Percentiles rank a stretch among this genome's conserved stretches.
phyloP scores from a whole-genome alignment of 768 basidiomycete genomes.

The Phaeolepiota aurea region DNA sequence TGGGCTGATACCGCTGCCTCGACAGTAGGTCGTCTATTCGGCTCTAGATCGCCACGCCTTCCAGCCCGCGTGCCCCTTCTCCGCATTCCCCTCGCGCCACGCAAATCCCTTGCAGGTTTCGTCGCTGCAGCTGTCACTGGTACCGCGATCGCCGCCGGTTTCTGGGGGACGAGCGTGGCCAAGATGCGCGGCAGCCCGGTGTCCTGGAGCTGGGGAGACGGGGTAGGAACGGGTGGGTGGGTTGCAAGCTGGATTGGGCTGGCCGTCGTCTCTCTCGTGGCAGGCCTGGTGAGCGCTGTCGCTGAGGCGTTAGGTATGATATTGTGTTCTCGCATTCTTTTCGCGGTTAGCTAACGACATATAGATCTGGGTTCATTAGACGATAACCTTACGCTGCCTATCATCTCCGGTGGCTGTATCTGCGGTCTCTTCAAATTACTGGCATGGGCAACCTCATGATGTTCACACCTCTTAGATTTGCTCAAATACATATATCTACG shows the following conservation, averaged over 20 bases:
- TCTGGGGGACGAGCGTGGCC: slow-evolving; percentile 56
- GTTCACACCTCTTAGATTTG: neutral
- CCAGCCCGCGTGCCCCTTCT: slow-evolving; percentile 31
- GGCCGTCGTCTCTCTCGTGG: slow-evolving; percentile 44
- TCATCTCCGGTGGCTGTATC: slow-evolving; percentile 69
- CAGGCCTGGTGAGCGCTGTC: slow-evolving; percentile 75
- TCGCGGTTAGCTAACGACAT: neutral
- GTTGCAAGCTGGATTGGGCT: slow-evolving; percentile 38
- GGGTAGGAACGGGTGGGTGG: slow-evolving; percentile 28
- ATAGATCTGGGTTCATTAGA: slow-evolving; percentile 79
- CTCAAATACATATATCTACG: neutral
- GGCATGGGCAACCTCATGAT: neutral
- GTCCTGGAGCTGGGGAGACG: slow-evolving; percentile 51
- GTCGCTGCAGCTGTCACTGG: slow-evolving; percentile 71
- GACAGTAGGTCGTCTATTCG: slow-evolving; percentile 82
- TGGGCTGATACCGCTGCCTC: slow-evolving; percentile 97
- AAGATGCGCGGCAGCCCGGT: slow-evolving; percentile 34
- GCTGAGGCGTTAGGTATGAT: slow-evolving; percentile 83
- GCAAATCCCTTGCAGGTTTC: slow-evolving; percentile 84
- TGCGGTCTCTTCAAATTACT: slow-evolving; percentile 33
- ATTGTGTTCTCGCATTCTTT: slow-evolving; percentile 4
- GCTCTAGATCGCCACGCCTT: slow-evolving; percentile 52
- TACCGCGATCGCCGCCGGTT: slow-evolving; percentile 51
- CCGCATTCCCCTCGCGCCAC: slow-evolving; percentile 63
- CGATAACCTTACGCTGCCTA: slow-evolving; percentile 86